Conservation (phyloP, 164 flowering plant genomes). For the Vitis riparia region DNA sequence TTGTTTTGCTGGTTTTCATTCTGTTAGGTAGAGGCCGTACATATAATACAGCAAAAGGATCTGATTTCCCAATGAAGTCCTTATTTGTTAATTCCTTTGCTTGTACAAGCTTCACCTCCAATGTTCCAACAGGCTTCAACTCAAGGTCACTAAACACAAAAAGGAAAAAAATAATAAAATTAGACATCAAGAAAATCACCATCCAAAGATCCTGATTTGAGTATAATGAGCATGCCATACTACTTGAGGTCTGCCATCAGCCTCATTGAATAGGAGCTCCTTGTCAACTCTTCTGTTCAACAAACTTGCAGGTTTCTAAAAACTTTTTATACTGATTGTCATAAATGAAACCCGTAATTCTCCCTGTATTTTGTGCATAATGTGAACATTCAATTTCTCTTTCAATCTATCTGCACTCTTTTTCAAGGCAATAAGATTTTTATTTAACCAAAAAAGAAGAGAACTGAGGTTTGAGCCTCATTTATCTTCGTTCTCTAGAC, state of each 20-base stretch:
- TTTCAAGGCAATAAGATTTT: no score
- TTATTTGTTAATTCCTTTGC: constrained; percentile 90
- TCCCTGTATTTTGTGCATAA: no score
- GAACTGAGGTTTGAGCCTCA: background rate
- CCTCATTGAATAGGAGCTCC: no score
- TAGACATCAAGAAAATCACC: background rate
- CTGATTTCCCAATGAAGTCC: constrained; percentile 94
- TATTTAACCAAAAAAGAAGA: no score
- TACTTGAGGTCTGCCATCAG: no score
- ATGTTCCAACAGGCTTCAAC: constrained; percentile 85
- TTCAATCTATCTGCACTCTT: no score
- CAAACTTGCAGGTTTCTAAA: no score
- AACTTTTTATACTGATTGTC: no score
- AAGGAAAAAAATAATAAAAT: background rate
- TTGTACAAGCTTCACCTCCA: constrained; percentile 98
- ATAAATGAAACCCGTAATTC: no score
- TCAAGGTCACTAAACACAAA: constrained; percentile 73
- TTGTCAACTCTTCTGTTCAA: no score
- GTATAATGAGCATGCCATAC: no score
- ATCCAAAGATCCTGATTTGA: background rate
- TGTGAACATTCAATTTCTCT: no score
- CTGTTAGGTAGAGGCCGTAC: constrained; percentile 83
- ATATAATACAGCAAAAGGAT: constrained; percentile 86
- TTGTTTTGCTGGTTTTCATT: constrained; percentile 80
- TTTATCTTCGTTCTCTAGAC: background rate